Evolutionary conservation across 495 filamentous ascomycete species (phyloP).

Genomic region (Thermothielavioides terrestris): DNA sequence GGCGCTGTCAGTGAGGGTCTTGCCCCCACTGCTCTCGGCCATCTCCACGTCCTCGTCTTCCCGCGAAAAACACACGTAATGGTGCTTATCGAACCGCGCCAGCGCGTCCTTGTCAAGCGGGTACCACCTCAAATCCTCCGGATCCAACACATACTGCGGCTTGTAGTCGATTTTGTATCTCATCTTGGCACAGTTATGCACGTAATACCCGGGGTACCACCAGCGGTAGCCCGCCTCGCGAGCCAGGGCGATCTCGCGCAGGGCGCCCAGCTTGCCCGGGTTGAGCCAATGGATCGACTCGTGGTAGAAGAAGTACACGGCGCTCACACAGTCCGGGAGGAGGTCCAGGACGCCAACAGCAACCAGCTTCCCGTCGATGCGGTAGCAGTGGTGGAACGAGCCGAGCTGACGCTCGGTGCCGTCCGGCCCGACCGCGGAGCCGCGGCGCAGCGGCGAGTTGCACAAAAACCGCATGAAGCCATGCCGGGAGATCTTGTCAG

Average conservation of each 20-base stretch:
- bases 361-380: conserved; percentile 78
- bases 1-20: background rate
- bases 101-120: conserved; percentile 58
- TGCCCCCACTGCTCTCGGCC: background rate
- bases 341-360: conserved; percentile 86
- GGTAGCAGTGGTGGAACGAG: conserved; percentile 93
- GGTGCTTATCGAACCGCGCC: conserved; percentile 51
- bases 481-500: conserved; percentile 52
- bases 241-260: conserved; percentile 75
- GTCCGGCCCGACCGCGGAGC: conserved; percentile 33
- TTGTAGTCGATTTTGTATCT: conserved; percentile 79
- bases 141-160: conserved; percentile 78
- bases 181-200: conserved; percentile 46
- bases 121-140: conserved; percentile 67
- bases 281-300: conserved; percentile 68
- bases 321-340: conserved; percentile 78
- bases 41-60: conserved; percentile 17
- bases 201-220: conserved; percentile 48
- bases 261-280: conserved; percentile 80
- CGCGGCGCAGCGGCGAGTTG: conserved; percentile 58
- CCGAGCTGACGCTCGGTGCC: conserved; percentile 56
- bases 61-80: conserved; percentile 60
- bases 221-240: conserved; percentile 61
- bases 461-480: conserved; percentile 85
- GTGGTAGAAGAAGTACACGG: conserved; percentile 92